Conservation (phyloP, 2,329 filamentous ascomycete genomes). For the Metarhizium brunneum region DNA sequence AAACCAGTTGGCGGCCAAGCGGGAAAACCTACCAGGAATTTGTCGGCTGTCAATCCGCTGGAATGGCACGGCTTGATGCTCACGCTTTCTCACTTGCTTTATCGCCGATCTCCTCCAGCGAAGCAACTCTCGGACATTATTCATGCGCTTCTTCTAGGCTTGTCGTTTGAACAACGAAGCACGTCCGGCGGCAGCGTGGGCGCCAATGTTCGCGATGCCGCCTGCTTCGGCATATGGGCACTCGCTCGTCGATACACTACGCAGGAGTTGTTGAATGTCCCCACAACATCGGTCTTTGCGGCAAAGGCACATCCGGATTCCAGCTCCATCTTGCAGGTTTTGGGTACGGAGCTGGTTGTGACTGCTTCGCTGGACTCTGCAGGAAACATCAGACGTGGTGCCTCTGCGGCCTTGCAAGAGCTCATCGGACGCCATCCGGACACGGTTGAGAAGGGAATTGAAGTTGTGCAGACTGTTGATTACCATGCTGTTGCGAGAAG, state of each 20-base stretch:
- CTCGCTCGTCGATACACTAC: conserved; percentile 81
- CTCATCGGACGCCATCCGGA: conserved; percentile 88
- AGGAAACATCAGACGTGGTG: conserved; percentile 86
- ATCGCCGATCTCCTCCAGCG: conserved; percentile 69
- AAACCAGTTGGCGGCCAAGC: conserved; percentile 25
- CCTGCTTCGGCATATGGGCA: conserved; percentile 94
- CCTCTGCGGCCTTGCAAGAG: conserved; percentile 90
- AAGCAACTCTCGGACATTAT: conserved; percentile 64
- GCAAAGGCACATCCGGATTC: conserved; percentile 25
- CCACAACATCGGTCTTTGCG: conserved; percentile 34
- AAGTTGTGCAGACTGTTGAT: conserved; percentile 80
- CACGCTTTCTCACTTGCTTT: conserved; percentile 77
- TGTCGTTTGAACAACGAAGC: conserved; percentile 83
- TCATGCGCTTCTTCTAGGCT: conserved; percentile 65
- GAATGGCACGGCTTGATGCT: conserved; percentile 91
- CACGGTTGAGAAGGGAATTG: conserved; percentile 70
- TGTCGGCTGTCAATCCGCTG: conserved; percentile 68
- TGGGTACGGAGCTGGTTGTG: conserved; percentile 74
- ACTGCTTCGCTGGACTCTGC: conserved; percentile 80
- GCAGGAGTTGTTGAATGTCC: conserved; percentile 59
- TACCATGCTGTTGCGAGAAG: conserved; percentile 90
- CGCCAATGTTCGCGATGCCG: conserved; percentile 86
- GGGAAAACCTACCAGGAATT: conserved; percentile 39
- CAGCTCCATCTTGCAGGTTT: conserved; percentile 57
- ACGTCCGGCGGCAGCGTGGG: conserved; percentile 79